Evolutionary conservation across 768 basidiomycete genomes (phyloP).

Genomic region (Boletus sp.): DNA sequence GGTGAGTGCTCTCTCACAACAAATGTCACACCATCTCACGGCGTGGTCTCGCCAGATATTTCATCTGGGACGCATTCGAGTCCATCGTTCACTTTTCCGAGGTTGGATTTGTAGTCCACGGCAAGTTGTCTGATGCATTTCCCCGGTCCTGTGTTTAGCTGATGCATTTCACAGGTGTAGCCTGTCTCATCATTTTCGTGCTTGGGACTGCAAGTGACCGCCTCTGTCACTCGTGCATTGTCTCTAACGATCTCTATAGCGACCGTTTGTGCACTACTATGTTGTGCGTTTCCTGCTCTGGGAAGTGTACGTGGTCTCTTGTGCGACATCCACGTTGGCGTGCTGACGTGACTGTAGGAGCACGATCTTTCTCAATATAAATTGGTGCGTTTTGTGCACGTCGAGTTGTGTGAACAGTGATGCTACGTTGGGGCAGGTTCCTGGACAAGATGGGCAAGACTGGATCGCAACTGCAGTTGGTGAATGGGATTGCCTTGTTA

Average conservation of each 20-base stretch:
- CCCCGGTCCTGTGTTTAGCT: not conserved
- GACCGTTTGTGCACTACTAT: slow-evolving; percentile 78
- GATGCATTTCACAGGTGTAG: slow-evolving; percentile 40
- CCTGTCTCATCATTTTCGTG: slow-evolving; percentile 62
- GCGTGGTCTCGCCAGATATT: slow-evolving; percentile 47
- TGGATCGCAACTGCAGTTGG: slow-evolving; percentile 60
- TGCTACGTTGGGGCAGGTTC: slow-evolving; percentile 44
- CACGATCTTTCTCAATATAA: slow-evolving; percentile 85
- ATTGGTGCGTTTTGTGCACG: slow-evolving; percentile 53
- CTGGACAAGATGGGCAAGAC: slow-evolving; percentile 74
- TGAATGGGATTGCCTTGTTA: slow-evolving; percentile 71
- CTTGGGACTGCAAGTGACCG: slow-evolving; percentile 61
- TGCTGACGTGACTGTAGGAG: slow-evolving; percentile 41
- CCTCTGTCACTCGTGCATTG: not conserved
- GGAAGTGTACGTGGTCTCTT: slow-evolving; percentile 57
- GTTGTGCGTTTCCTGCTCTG: slow-evolving; percentile 75
- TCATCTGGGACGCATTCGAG: slow-evolving; percentile 82
- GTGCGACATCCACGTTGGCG: not conserved
- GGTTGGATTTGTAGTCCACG: slow-evolving; percentile 76
- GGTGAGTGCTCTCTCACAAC: slow-evolving; percentile 40
- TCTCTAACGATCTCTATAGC: slow-evolving; percentile 35
- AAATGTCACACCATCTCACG: not conserved
- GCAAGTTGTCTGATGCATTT: slow-evolving; percentile 31
- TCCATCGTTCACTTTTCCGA: slow-evolving; percentile 65
- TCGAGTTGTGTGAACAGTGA: not conserved